Base-by-base conservation (phyloP, 2,329 filamentous ascomycete species). In the Claviceps monticola region DNA sequence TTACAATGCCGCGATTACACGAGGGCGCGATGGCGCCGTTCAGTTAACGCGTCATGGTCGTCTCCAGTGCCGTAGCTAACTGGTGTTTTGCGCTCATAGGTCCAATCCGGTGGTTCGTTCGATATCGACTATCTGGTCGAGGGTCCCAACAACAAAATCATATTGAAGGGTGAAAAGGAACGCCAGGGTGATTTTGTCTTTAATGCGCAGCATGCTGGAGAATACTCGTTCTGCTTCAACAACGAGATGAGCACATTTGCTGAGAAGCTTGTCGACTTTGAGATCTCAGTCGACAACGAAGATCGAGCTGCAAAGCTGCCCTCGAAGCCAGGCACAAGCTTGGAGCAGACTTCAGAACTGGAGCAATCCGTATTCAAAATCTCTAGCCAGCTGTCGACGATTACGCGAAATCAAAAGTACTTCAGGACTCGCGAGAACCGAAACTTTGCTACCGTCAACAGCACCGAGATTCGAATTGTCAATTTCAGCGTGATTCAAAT, bases 351-450 rank as follows among this genome's bases (percentile, higher is more conserved):
- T 1, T 83, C 83, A 46, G 80, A 81, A 7, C 78, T 98, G 48
- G 91, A 97, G 68, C 91, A 98, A 72, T 91, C 88, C 42, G 86
- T 97, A 62, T 88, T 93, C 75, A 96, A 95, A 74, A 78, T 98
- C 55, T 95, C 89, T 13, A 84, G 88, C 57, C 88, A 95, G 65
- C 74, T 98, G 49, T 95, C 89, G 14, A 96, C 90, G 56, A 93
- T 98, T 65, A 89, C 87, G 43, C 82, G 93, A 63, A 96, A 95
- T 74, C 93, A 98, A 66, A 98, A 98, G 69, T 98, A 98, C 75
- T 98, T 98, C 82, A 86, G 94, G 56, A 98, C 93, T 2, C 83
- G 93, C 59, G 93, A 98, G 76, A 98, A 98, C 78, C 81, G 93
- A 56, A 98, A 98, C 73, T 97, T 98, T 72, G 94, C 88, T 73